Evolutionary conservation across 2,329 filamentous ascomycete species (phyloP).

Genomic region (Ophiostoma ulmi): DNA sequence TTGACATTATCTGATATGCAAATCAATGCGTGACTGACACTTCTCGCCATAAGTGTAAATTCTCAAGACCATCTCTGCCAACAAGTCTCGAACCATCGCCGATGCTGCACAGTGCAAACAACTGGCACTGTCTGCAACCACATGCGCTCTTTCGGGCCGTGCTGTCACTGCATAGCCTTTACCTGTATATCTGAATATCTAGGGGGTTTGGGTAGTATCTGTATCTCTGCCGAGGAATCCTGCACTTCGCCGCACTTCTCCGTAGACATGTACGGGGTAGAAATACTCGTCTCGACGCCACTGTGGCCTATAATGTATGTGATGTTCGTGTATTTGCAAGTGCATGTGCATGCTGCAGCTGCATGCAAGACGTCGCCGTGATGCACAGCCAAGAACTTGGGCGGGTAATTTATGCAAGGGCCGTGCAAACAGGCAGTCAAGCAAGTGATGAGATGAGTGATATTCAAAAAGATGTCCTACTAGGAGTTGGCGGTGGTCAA

Average conservation of each 20-base stretch:
- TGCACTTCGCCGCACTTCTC: not conserved
- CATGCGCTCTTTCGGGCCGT: constrained; percentile 1
- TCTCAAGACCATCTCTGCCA: not conserved
- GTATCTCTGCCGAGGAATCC: not conserved
- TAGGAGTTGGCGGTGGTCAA: too few relatives aligned
- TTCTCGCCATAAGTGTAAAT: not conserved
- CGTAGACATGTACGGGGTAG: too few relatives aligned
- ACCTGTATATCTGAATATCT: not conserved
- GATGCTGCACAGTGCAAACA: not conserved
- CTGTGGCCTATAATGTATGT: not conserved
- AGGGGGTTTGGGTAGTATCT: too few relatives aligned
- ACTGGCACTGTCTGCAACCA: not conserved
- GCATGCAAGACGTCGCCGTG: not conserved
- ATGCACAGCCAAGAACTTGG: constrained; percentile 12
- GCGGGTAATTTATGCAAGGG: constrained; percentile 13
- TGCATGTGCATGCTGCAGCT: not conserved
- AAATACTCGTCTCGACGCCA: too few relatives aligned
- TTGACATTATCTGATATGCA: too few relatives aligned
- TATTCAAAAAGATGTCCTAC: too few relatives aligned
- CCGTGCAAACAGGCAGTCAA: not conserved
- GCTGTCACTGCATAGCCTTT: not conserved
- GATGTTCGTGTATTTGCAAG: not conserved
- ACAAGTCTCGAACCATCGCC: too few relatives aligned
- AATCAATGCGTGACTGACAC: not conserved
- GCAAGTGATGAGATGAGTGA: not conserved